phyloP scores from a whole-genome alignment of 1,139 yeast genomes.

The Nadsonia starkeyi-henricii region DNA sequence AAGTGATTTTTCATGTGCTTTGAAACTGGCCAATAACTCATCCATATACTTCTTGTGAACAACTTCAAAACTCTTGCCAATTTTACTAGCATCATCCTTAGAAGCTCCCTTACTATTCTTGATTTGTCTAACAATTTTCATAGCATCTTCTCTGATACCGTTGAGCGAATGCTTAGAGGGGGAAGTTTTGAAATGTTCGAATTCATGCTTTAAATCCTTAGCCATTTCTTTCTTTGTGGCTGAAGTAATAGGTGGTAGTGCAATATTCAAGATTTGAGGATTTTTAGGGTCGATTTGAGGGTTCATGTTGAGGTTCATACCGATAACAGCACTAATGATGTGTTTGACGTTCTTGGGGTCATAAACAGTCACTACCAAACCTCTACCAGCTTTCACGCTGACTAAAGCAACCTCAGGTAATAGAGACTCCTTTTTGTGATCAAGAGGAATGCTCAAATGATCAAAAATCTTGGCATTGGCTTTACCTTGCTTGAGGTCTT shows the following conservation, averaged over 20 bases:
- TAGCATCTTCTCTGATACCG: neutral
- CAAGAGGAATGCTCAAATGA: conserved; percentile 38
- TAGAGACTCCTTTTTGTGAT: conserved; percentile 31
- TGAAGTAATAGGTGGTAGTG: conserved; percentile 62
- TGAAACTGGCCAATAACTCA: neutral
- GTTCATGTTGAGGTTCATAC: conserved; percentile 55
- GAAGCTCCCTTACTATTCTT: neutral
- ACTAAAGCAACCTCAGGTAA: conserved; percentile 65
- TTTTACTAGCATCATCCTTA: neutral
- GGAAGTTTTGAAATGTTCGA: conserved; percentile 42
- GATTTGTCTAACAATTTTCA: neutral
- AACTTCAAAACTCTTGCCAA: neutral
- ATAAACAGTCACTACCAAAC: conserved; percentile 61
- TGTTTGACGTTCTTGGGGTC: conserved; percentile 63
- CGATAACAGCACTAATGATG: conserved; percentile 56
- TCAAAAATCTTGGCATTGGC: conserved; percentile 57
- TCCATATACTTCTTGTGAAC: neutral
- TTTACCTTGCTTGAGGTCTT: conserved; percentile 53
- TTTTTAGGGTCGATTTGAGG: conserved; percentile 65
- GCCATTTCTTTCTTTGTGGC: conserved; percentile 48
- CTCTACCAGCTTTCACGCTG: conserved; percentile 52
- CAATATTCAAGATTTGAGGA: conserved; percentile 58
- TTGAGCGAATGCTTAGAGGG: neutral
- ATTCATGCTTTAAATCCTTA: conserved; percentile 41
- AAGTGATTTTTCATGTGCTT: neutral